Base-by-base conservation (phyloP, 1,284 basidiomycete genomes). In the Marasmius fiardii region DNA sequence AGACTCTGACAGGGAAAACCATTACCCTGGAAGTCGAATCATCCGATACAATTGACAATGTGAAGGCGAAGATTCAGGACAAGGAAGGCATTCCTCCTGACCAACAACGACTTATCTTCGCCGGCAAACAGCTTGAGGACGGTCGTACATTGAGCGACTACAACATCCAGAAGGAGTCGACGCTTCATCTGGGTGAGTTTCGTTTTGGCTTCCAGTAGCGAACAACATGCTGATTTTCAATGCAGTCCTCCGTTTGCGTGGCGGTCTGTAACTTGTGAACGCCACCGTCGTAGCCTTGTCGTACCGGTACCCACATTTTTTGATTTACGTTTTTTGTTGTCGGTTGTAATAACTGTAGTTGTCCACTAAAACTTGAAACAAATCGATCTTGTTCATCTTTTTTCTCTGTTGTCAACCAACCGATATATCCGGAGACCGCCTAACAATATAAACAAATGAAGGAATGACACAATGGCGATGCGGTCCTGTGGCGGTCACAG, bases 151-250 rank as follows among this genome's bases (percentile, higher is more conserved):
- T 86, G 54, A 78, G 78, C 53, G 82, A 83, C 68, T 84, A 85
- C 72, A 83, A 85, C 74, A 85, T 86, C 65, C 83, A 86, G 75
- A 86, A 86, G 75, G 85, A 88, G 75, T 80, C 78, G 39, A 88
- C 85, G 31, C 79, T 88, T 52, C 85, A 88, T 72, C 74, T 86
- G 44, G 61, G 72, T 72, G 59, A 53, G 70, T 53, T 21, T 18
- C 55, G 52, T 35, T 49, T n/a, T 50, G 35, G 37, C 52, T 45
- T 26, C 11, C 26, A 33, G 60, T 28, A 35, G 14, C 51, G 57
- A 21, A 52, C 55, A 24, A 37, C 20, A 58, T 65, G 12, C 62
- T 57, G 44, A 33, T 37, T 21, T 20, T 52, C 51, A 10, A 21
- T 60, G n/a, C 54, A 73, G 86, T 89, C 21, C 73, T 89, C 49